Base-by-base conservation (phyloP, 192 early-diverging fungal species). In the Backusella mclennaniae region DNA sequence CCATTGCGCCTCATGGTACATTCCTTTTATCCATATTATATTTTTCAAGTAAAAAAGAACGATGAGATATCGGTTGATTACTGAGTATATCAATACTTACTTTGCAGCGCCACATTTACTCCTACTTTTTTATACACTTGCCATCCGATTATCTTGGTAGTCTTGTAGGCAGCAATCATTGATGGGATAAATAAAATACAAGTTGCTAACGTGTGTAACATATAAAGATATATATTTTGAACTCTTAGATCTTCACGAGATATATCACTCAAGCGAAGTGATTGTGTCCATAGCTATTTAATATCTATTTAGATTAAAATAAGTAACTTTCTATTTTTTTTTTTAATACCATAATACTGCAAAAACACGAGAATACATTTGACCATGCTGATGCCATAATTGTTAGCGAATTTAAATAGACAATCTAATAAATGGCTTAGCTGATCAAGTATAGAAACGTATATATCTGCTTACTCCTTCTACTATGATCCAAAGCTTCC, bases 1-100 rank as follows among this genome's bases (percentile, higher is more conserved):
- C 19, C 44, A 39, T 41, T 76, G 74, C 7, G 67, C 63, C 41
- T 42, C 36, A 26, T 76, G 38, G 26, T 76, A 76, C 35, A 69
- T 42, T 17, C 1, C 74, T 76, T 46, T 67, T 75, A 23, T n/a
- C 21, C 6, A 11, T 15, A 33, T 33, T 33, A 41, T 49, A 49
- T 49, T 6, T n/a, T 49, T 49, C 15, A n/a, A 49, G 15, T 49
- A 21, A 49, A 19, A 49, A 19, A 49, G 1, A 44, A 44, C 15
- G 8, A 17, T 44, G 14, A 44, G 42, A 44, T 44, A 17, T 44
- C 15, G 4, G 15, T 5, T 17, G 42, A 7, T 21, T 49, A 49
- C 6, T 17, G 19, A 19, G 6, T n/a, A 49, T 12, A 63, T 5
- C 29, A 46, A 26, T 23, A 49, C 70, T 46, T 71, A 71, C 70